Conservation (phyloP, 352 stramenopile species). For the Phytopythium cucurbitacearum region DNA sequence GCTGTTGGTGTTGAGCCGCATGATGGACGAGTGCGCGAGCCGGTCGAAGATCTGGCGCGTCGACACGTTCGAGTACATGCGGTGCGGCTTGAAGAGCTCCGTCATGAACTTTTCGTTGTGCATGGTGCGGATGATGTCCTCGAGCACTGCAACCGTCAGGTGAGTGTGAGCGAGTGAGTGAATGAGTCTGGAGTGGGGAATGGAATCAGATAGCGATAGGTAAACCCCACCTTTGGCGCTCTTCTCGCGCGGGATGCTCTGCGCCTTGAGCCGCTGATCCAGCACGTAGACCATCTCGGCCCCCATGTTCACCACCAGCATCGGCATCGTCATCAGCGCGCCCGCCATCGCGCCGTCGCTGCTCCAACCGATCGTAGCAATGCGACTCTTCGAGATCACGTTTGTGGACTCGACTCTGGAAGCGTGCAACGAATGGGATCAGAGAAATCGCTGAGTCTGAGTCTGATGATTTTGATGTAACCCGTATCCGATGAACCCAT, state of each 20-base stretch:
- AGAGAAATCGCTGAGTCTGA: no score
- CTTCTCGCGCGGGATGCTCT: slow-evolving; percentile 89
- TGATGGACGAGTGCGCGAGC: slow-evolving; percentile 92
- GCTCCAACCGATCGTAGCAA: neutral
- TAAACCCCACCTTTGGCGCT: slow-evolving; percentile 57
- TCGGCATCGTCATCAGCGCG: slow-evolving; percentile 85
- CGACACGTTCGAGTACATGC: slow-evolving; percentile 88
- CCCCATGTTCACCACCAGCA: slow-evolving; percentile 93
- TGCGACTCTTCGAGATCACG: neutral
- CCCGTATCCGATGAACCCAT: neutral
- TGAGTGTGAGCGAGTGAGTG: no score
- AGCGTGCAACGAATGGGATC: no score
- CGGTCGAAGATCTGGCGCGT: slow-evolving; percentile 90
- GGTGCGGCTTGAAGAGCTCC: slow-evolving; percentile 91
- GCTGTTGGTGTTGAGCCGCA: slow-evolving; percentile 91
- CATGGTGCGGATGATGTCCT: slow-evolving; percentile 92
- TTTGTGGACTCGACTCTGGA: neutral
- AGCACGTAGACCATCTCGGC: slow-evolving; percentile 94
- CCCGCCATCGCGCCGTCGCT: slow-evolving; percentile 34
- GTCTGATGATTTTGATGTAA: neutral
- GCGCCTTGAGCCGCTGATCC: slow-evolving; percentile 88
- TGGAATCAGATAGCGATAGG: no score
- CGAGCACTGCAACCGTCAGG: slow-evolving; percentile 48
- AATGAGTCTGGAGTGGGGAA: no score
- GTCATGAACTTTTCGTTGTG: slow-evolving; percentile 90